Conservation (phyloP, 2,329 filamentous ascomycete species). For the Fusarium caatingaense region DNA sequence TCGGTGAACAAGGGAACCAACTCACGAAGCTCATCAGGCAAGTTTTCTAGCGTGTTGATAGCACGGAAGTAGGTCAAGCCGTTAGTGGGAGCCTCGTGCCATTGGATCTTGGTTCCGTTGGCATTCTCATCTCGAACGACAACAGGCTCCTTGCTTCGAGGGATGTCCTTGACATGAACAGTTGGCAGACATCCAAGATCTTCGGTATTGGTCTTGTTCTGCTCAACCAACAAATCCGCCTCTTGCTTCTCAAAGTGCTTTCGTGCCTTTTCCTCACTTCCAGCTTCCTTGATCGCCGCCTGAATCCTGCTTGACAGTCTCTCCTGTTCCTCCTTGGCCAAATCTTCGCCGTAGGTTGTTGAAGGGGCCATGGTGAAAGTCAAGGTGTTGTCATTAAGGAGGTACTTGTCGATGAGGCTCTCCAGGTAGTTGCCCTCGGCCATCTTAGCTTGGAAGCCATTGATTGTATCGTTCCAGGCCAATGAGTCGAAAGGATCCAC, state of each 20-base stretch:
- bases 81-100: conserved; percentile 93
- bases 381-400: conserved; percentile 86
- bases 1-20: conserved; percentile 92
- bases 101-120: conserved; percentile 78
- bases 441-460: conserved; percentile 82
- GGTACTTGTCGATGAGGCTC: conserved; percentile 85
- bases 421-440: conserved; percentile 85
- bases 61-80: conserved; percentile 96
- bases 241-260: conserved; percentile 81
- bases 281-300: conserved; percentile 74
- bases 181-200: conserved; percentile 90
- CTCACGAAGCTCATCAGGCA: conserved; percentile 86
- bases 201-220: conserved; percentile 84
- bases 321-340: conserved; percentile 80
- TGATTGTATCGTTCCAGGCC: conserved; percentile 90
- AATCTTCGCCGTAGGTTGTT: conserved; percentile 75
- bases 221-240: conserved; percentile 80
- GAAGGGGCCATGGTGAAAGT: conserved; percentile 96
- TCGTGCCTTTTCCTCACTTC: conserved; percentile 77
- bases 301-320: conserved; percentile 80
- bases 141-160: conserved; percentile 74
- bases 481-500: conserved; percentile 91
- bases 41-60: conserved; percentile 79
- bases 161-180: conserved; percentile 89
- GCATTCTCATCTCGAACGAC: conserved; percentile 72